These are phyloP conservation scores for Dysphania ambrosioides DNA, from an alignment of 148 eudicot genomes.

Conservation along the genomic window DNA sequence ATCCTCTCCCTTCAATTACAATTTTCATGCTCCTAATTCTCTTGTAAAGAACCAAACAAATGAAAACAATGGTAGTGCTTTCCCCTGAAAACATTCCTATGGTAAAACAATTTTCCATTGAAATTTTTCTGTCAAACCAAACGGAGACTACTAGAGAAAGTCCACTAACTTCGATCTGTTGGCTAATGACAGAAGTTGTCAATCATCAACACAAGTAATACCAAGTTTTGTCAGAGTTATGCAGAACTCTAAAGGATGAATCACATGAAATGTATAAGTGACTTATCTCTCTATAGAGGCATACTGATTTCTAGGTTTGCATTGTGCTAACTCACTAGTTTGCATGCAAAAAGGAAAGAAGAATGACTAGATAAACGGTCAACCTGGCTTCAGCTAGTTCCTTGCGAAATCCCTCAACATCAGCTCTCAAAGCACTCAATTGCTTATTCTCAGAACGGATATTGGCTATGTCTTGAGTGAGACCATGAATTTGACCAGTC, in stretches of 20 bases:
- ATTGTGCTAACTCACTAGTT: background rate
- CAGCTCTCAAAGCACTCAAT: constrained; percentile 51
- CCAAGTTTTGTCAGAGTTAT: background rate
- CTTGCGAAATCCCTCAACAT: constrained; percentile 63
- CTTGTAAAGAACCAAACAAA: too few relatives aligned
- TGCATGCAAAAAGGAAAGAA: constrained; percentile 3
- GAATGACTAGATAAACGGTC: constrained; percentile 23
- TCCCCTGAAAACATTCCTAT: background rate
- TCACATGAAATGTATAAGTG: background rate
- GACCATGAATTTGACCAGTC: constrained; percentile 58
- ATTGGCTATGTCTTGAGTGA: constrained; percentile 52
- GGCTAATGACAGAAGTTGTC: background rate
- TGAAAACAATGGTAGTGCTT: background rate
- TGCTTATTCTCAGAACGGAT: constrained; percentile 62
- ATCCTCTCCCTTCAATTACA: background rate
- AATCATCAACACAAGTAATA: background rate
- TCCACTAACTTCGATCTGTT: background rate
- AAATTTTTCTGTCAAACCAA: background rate
- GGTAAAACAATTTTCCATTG: background rate
- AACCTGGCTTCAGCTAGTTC: constrained; percentile 80
- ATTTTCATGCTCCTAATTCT: too few relatives aligned
- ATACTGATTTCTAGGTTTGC: background rate
- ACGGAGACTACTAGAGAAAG: background rate
- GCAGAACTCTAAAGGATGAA: background rate
- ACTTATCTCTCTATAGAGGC: background rate